Evolutionary conservation across 1,284 basidiomycete genomes (phyloP).

Genomic region (Lentinula novae-zelandiae): DNA sequence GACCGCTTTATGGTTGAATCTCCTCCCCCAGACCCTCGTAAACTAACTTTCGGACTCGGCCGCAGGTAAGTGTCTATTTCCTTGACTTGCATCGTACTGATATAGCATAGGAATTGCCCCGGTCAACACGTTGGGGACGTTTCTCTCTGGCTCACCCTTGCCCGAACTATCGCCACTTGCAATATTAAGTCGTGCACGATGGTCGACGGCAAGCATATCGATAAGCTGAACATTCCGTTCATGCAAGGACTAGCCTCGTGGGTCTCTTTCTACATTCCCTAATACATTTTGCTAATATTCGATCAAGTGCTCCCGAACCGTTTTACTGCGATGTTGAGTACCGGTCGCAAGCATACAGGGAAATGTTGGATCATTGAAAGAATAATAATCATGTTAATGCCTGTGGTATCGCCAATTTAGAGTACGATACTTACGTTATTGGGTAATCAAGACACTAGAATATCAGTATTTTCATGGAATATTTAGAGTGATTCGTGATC

Average conservation of each 20-base stretch:
- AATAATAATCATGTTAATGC: neutral
- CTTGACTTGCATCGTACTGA: neutral
- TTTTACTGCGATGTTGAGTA: slow-evolving; percentile 1
- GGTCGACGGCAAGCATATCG: neutral
- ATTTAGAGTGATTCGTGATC: too few species aligned
- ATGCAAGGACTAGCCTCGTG: neutral
- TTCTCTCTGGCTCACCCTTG: neutral
- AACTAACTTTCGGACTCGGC: slow-evolving; percentile 6
- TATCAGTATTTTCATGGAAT: neutral
- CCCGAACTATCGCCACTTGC: neutral
- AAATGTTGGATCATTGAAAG: neutral
- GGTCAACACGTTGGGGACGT: slow-evolving; percentile 1
- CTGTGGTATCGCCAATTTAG: neutral
- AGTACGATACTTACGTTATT: neutral
- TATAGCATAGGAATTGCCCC: neutral
- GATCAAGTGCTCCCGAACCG: neutral
- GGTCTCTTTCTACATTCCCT: neutral
- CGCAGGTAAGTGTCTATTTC: neutral
- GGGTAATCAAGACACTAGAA: neutral
- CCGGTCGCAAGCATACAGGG: neutral
- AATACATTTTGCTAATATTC: neutral
- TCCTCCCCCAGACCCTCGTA: neutral
- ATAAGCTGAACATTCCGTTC: neutral
- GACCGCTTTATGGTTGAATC: neutral
- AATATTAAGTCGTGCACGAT: neutral